phyloP scores from a whole-genome alignment of 306 rosid genomes.

The Arachis hypogaea region DNA sequence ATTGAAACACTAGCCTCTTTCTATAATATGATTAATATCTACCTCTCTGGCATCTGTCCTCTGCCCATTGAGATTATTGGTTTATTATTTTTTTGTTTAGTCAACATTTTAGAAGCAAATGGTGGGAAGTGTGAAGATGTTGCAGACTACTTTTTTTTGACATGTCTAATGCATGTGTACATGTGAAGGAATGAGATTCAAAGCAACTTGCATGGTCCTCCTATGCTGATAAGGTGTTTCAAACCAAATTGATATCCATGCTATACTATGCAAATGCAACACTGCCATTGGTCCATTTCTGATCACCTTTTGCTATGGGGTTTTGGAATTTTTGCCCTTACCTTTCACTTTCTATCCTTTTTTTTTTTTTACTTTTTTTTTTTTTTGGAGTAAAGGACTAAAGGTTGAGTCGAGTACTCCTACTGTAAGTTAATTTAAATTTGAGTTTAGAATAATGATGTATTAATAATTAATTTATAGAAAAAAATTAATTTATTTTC shows the following conservation, averaged over 20 bases:
- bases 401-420: no score
- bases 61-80: not conserved
- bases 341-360: no score
- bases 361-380: no score
- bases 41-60: not conserved
- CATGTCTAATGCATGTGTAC: slow-evolving; percentile 15
- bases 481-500: no score
- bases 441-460: no score
- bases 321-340: no score
- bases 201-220: slow-evolving; percentile 40
- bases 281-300: slow-evolving; percentile 21
- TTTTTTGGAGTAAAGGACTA: no score
- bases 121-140: not conserved
- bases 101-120: slow-evolving; percentile 25
- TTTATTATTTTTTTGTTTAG: not conserved
- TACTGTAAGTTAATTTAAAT: no score
- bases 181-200: slow-evolving; percentile 32
- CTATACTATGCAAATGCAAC: slow-evolving; percentile 35
- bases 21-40: no score
- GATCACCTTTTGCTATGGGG: no score
- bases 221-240: not conserved
- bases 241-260: slow-evolving; percentile 14
- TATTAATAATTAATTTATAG: no score
- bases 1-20: not conserved
- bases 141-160: not conserved